Base-by-base conservation (phyloP, 202 grass and related monocot species). In the Setaria viridis region DNA sequence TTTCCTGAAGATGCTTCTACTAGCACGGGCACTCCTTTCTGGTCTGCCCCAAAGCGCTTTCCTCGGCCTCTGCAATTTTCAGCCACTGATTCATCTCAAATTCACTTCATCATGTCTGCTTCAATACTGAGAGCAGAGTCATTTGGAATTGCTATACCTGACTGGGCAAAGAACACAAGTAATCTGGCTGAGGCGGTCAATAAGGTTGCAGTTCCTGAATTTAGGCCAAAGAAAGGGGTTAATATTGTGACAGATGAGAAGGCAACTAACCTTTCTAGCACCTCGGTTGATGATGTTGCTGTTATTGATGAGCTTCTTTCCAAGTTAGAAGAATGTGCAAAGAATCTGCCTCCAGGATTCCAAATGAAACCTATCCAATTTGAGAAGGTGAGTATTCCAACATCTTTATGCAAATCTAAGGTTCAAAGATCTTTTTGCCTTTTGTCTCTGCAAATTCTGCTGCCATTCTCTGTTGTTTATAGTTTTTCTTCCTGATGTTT, bases 21-120 rank as follows among this genome's bases (percentile, higher is more conserved):
- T 50, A 97, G 91, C 81, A 89, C 81, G 1, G 91, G 94, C 56
- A 82, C 80, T 57, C 77, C 87, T 76, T 97, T 97, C 21, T 97
- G 94, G 94, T 94, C 90, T 42, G 94, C 94, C 25, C 94, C 92
- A 57, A 97, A 94, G 87, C 90, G 94, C 42, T 97, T 92, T 69
- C 94, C 90, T 7, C 84, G 35, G 8, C 63, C 92, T 37, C 78
- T 97, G 83, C 72, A 92, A 39, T 97, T 97, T 85, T 94, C 80
- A 67, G 62, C 65, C 19, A 55, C 55, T 53, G 94, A 97, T 83
- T 67, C 74, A 1, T 85, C 81, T 55, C 92, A 94, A 45, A 60
- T 97, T 69, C 37, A 92, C 30, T 91, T 94, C 84, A 84, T 94
- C 34, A 85, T 84, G 88, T 82, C 88, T 69, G 88, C 88, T 70